phyloP scores from a whole-genome alignment of 495 filamentous ascomycete genomes.

The Saxispiralis lemnorum region DNA sequence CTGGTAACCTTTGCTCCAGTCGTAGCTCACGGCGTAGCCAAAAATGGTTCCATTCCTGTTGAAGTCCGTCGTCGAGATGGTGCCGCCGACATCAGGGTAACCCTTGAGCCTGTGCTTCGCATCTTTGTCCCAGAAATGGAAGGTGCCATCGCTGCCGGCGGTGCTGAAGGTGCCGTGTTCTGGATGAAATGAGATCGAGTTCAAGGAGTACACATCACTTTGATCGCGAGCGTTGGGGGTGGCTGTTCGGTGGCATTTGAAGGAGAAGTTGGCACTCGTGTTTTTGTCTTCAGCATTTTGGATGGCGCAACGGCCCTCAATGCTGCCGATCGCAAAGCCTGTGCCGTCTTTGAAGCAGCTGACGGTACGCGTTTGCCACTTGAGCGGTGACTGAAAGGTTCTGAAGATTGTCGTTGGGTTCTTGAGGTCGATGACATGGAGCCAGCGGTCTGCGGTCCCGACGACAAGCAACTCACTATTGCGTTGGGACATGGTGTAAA shows the following conservation, averaged over 20 bases:
- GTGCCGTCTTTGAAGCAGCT: slow-evolving; percentile 69
- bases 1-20: slow-evolving; percentile 82
- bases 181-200: slow-evolving; percentile 79
- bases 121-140: slow-evolving; percentile 69
- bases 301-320: slow-evolving; percentile 78
- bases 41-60: slow-evolving; percentile 62
- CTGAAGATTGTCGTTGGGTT: slow-evolving; percentile 66
- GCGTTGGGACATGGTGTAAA: slow-evolving; percentile 75
- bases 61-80: slow-evolving; percentile 64
- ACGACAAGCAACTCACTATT: slow-evolving; percentile 56
- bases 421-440: slow-evolving; percentile 70
- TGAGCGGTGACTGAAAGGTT: slow-evolving; percentile 65
- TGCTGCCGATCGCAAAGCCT: slow-evolving; percentile 74
- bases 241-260: slow-evolving; percentile 76
- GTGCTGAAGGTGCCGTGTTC: slow-evolving; percentile 79
- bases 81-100: slow-evolving; percentile 67
- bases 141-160: slow-evolving; percentile 72
- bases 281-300: slow-evolving; percentile 83
- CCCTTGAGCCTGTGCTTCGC: slow-evolving; percentile 74
- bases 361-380: slow-evolving; percentile 74
- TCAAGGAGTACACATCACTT: slow-evolving; percentile 68
- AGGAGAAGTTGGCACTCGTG: slow-evolving; percentile 64
- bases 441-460: slow-evolving; percentile 72
- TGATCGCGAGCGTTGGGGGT: slow-evolving; percentile 43
- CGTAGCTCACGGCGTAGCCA: slow-evolving; percentile 81